These are phyloP conservation scores for Pisolithus tinctorius DNA, from an alignment of 768 basidiomycete genomes.

Conservation along the genomic window DNA sequence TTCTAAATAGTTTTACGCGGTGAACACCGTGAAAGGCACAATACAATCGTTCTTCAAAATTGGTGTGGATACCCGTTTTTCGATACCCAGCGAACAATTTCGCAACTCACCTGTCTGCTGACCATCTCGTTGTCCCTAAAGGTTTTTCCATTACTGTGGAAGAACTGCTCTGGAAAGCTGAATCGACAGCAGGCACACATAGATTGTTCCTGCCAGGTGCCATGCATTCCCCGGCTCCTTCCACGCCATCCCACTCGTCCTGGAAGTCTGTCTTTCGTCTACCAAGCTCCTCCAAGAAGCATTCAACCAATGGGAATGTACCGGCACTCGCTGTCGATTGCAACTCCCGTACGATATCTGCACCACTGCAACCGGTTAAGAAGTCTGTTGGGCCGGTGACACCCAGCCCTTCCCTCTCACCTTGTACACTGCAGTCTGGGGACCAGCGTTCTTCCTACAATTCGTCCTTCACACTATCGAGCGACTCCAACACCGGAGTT, in stretches of 20 bases:
- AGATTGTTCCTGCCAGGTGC: neutral
- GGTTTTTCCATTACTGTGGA: neutral
- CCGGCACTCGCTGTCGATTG: conserved; percentile 48
- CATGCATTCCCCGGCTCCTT: conserved; percentile 21
- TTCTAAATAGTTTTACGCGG: neutral
- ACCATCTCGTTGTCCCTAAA: neutral
- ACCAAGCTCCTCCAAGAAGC: conserved; percentile 60
- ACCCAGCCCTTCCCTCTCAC: conserved; percentile 45
- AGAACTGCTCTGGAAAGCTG: neutral
- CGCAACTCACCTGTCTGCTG: neutral
- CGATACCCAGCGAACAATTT: neutral
- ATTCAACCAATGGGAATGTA: conserved; percentile 26
- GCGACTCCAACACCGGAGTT: conserved; percentile 49
- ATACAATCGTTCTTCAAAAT: neutral
- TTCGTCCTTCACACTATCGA: conserved; percentile 71
- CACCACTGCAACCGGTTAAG: conserved; percentile 21
- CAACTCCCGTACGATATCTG: conserved; percentile 23
- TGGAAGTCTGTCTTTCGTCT: conserved; percentile 79
- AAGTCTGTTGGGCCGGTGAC: conserved; percentile 29
- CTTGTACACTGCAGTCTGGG: conserved; percentile 43
- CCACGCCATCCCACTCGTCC: conserved; percentile 23
- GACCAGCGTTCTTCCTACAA: conserved; percentile 72
- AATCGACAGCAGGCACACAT: neutral
- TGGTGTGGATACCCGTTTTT: neutral
- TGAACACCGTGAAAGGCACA: neutral